A percentile compares a stretch with the other conserved stretches of the same genome.
Conservation (phyloP, 2,329 filamentous ascomycete species). For the Zymoseptoria passerinii region DNA sequence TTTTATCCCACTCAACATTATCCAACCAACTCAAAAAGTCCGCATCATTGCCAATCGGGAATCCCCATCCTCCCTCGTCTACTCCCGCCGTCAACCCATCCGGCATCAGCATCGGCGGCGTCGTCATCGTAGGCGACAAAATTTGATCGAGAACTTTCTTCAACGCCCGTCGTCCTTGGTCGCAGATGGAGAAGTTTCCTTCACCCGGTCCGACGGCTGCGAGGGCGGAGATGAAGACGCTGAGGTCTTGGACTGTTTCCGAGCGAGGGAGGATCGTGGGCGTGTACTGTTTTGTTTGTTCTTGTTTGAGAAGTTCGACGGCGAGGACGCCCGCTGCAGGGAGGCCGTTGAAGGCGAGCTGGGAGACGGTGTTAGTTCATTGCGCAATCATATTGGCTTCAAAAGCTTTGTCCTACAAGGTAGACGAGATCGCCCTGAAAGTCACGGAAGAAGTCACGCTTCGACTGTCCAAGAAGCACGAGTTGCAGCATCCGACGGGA, state of each 20-base stretch:
- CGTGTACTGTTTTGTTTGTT: slow-evolving; percentile 28
- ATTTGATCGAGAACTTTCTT: slow-evolving; percentile 39
- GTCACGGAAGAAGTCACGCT: slow-evolving; percentile 34
- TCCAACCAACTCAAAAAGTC: slow-evolving; percentile 40
- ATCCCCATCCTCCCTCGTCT: slow-evolving; percentile 28
- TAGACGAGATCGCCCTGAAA: slow-evolving; percentile 37
- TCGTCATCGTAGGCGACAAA: slow-evolving; percentile 25
- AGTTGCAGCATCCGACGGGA: slow-evolving; percentile 33
- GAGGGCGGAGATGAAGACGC: slow-evolving; percentile 38
- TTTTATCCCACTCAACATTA: slow-evolving; percentile 36
- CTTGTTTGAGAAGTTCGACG: slow-evolving; percentile 37
- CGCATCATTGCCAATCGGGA: slow-evolving; percentile 33
- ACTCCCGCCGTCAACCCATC: slow-evolving; percentile 12
- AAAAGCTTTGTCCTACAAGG: slow-evolving; percentile 21
- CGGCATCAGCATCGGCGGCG: slow-evolving; percentile 6
- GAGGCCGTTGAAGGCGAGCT: slow-evolving; percentile 33
- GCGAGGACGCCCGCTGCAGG: slow-evolving; percentile 37
- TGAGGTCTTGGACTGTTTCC: slow-evolving; percentile 39
- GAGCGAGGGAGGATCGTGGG: slow-evolving; percentile 33
- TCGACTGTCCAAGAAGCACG: slow-evolving; percentile 31
- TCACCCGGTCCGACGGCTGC: slow-evolving; percentile 33
- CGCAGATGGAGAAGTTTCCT: slow-evolving; percentile 35
- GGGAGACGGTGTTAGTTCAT: neutral
- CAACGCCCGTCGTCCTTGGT: slow-evolving; percentile 35
- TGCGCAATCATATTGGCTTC: neutral